A percentile compares a stretch with the other conserved stretches of the same genome.
Conservation (phyloP, 768 basidiomycete species). For the Trametes punicea region DNA sequence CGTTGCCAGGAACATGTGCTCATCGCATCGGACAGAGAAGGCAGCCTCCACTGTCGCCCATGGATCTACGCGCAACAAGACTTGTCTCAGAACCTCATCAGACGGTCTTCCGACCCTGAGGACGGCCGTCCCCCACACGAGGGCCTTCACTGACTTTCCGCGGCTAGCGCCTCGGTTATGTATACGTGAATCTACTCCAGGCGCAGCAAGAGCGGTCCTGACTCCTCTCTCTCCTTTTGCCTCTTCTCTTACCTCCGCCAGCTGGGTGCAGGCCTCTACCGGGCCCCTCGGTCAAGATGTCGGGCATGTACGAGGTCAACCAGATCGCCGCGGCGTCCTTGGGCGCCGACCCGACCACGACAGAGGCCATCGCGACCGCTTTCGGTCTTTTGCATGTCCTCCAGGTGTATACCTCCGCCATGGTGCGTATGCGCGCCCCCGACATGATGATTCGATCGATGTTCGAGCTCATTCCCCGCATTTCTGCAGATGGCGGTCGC, state of each 20-base stretch:
- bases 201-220: neutral
- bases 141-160: neutral
- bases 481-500: constrained; percentile 3
- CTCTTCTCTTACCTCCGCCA: neutral
- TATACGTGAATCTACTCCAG: neutral
- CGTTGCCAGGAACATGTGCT: neutral
- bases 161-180: neutral
- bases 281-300: neutral
- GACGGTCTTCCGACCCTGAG: neutral
- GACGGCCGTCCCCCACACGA: neutral
- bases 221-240: neutral
- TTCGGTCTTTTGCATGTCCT: constrained; percentile 6
- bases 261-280: neutral
- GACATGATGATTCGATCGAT: no score
- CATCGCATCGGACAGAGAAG: neutral
- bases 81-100: neutral
- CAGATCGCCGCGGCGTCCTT: constrained; percentile 8
- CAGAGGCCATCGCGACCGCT: constrained; percentile 2
- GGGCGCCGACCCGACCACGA: constrained; percentile 6
- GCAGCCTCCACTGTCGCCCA: neutral
- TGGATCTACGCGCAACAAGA: neutral
- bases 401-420: constrained; percentile 8
- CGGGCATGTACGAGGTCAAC: constrained; percentile 14
- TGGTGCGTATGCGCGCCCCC: neutral
- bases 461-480: no score